Base-by-base conservation (phyloP, 805 yeast species). In the Pichia heedii region DNA sequence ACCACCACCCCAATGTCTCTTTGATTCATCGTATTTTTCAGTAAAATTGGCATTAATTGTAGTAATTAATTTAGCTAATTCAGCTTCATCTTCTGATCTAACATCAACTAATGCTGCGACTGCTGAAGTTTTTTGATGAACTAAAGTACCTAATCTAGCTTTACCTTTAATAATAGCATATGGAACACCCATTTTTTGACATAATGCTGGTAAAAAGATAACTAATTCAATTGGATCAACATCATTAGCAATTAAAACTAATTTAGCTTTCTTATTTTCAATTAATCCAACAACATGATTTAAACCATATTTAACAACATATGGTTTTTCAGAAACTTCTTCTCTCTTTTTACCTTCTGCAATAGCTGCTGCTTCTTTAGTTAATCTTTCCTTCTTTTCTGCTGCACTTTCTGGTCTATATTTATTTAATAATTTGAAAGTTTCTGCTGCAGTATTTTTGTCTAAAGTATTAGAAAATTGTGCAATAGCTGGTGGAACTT, bases 1-100 rank as follows among this genome's bases (percentile, higher is more conserved):
- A 79, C 98, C 98, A 79, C 98, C 98, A 79, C 97, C 97, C 98
- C 98, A 90, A 83, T 87, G 95, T 76, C 86, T 88, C 81, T 94
- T 90, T 68, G 77, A 66, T 61, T 93, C 97, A 66, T 90, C 97
- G 84, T 82, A 86, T 74, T 87, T 86, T 68, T 85, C 95, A 61
- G 72, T 69, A 74, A 83, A 90, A 93, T 87, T 88, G 58, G 95
- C 82, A 74, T 87, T 81, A 71, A 90, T 79, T 64, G 97, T 83
- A 47, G 96, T 83, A 58, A 93, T 78, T 65, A 90, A 79, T 70
- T 86, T 84, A 57, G 97, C 89, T 63, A 90, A 81, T 65, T 85
- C 88, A 66, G 96, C 79, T 76, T 87, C 93, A 71, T 90, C 97
- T 70, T 86, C 97, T 52, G 95, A 71, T 65, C 74, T 76, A 62